Conservation (phyloP, 768 basidiomycete genomes). For the Psilocybe sp. region DNA sequence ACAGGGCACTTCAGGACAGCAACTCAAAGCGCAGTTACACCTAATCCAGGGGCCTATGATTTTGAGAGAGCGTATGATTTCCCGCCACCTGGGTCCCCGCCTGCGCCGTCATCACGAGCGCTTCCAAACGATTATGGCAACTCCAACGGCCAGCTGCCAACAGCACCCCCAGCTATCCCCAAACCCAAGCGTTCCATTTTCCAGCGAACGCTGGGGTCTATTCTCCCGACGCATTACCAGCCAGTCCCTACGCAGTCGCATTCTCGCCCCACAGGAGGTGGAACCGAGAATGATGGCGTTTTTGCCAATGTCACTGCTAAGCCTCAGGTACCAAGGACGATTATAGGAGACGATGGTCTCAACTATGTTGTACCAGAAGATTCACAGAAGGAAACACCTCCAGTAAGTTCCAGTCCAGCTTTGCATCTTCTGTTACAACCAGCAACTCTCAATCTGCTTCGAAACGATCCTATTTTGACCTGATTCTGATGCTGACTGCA, state of each 20-base stretch:
- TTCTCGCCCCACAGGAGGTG: slow-evolving; percentile 51
- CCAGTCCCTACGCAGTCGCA: slow-evolving; percentile 42
- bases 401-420: slow-evolving; percentile 51
- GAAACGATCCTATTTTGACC: background rate
- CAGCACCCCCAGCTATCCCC: slow-evolving; percentile 37
- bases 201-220: slow-evolving; percentile 52
- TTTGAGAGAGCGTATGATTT: slow-evolving; percentile 78
- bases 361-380: slow-evolving; percentile 75
- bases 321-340: slow-evolving; percentile 49
- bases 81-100: slow-evolving; percentile 81
- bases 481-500: background rate
- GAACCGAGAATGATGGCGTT: slow-evolving; percentile 87
- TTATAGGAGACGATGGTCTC: slow-evolving; percentile 52
- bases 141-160: slow-evolving; percentile 64
- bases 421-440: slow-evolving; percentile 42
- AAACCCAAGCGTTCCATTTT: slow-evolving; percentile 49
- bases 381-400: slow-evolving; percentile 57
- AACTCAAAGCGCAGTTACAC: slow-evolving; percentile 18
- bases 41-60: slow-evolving; percentile 58
- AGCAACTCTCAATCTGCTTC: too few species aligned
- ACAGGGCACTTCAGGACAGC: slow-evolving; percentile 4
- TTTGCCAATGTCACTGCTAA: slow-evolving; percentile 95
- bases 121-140: slow-evolving; percentile 71
- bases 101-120: slow-evolving; percentile 51
- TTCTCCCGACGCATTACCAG: slow-evolving; percentile 67